These are phyloP conservation scores for Hypoxylon crocopeplum DNA, from an alignment of 495 filamentous ascomycete genomes.

Conservation along the genomic window DNA sequence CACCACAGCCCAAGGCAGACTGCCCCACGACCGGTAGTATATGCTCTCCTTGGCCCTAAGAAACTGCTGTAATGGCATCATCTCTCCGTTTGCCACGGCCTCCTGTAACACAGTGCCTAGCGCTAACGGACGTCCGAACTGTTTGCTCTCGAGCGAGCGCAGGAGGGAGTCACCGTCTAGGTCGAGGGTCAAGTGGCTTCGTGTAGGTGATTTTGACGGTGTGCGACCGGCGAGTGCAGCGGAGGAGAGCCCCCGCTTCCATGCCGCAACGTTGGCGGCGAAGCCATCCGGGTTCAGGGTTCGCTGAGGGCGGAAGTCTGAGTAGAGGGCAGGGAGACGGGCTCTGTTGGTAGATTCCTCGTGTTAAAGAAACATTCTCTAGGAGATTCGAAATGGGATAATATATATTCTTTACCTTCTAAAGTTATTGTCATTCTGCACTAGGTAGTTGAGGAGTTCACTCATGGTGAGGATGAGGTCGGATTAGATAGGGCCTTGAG, in stretches of 20 bases:
- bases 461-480: slow-evolving; percentile 37
- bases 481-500: slow-evolving; percentile 4
- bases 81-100: slow-evolving; percentile 67
- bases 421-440: slow-evolving; percentile 54
- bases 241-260: slow-evolving; percentile 74
- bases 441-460: slow-evolving; percentile 54
- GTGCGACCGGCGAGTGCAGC: slow-evolving; percentile 68
- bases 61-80: slow-evolving; percentile 74
- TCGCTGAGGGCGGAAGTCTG: slow-evolving; percentile 81
- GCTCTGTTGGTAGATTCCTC: slow-evolving; percentile 55
- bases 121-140: slow-evolving; percentile 85
- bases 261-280: slow-evolving; percentile 81
- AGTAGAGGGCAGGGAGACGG: slow-evolving; percentile 91
- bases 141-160: slow-evolving; percentile 72
- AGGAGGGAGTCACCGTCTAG: slow-evolving; percentile 70
- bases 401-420: slow-evolving; percentile 42
- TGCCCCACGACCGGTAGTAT: slow-evolving; percentile 60
- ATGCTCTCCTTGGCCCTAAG: slow-evolving; percentile 65
- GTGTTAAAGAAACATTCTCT: background rate
- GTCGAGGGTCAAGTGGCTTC: slow-evolving; percentile 66
- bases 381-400: background rate
- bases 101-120: slow-evolving; percentile 82
- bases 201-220: slow-evolving; percentile 45
- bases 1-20: slow-evolving; percentile 60
- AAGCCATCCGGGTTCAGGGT: slow-evolving; percentile 92